These are phyloP conservation scores for Aspergillus sp. DNA, from an alignment of 2,329 filamentous ascomycete genomes.

Conservation along the genomic window DNA sequence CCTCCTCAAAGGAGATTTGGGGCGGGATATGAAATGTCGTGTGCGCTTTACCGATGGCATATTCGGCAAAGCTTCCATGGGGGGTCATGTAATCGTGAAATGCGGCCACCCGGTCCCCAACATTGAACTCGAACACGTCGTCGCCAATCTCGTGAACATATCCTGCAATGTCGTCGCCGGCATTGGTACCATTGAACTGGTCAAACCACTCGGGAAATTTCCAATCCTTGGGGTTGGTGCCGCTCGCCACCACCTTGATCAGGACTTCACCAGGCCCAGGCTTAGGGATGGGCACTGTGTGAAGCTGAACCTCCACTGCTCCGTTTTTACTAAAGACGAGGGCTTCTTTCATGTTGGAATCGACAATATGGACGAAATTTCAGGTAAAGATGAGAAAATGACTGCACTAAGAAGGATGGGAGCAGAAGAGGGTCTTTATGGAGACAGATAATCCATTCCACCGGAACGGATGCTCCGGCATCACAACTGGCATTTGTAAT, in stretches of 20 bases:
- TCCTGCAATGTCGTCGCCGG: slow-evolving; percentile 48
- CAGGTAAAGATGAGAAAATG: neutral
- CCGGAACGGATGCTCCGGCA: too few species aligned
- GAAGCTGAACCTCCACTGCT: neutral
- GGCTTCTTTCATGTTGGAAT: neutral
- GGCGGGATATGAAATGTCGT: slow-evolving; percentile 53
- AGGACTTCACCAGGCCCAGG: slow-evolving; percentile 33
- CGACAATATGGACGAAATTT: neutral
- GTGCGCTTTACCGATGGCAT: slow-evolving; percentile 49
- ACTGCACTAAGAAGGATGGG: too few species aligned
- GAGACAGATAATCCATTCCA: too few species aligned
- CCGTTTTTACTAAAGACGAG: neutral
- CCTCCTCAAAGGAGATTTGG: slow-evolving; percentile 52
- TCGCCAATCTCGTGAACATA: slow-evolving; percentile 50
- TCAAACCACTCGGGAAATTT: slow-evolving; percentile 19
- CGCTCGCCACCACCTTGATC: slow-evolving; percentile 35
- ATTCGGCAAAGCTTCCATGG: slow-evolving; percentile 53
- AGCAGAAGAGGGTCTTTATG: too few species aligned
- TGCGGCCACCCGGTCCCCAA: slow-evolving; percentile 50
- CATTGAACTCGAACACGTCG: slow-evolving; percentile 52
- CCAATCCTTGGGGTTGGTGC: slow-evolving; percentile 50
- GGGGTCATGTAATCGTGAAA: slow-evolving; percentile 46
- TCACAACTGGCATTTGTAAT: too few species aligned
- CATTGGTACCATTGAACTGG: slow-evolving; percentile 4
- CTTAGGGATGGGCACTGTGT: slow-evolving; percentile 31